Percentiles rank a stretch among this genome's conserved stretches.
Conservation (phyloP, 1,284 basidiomycete species). For the Mycena sp. region DNA sequence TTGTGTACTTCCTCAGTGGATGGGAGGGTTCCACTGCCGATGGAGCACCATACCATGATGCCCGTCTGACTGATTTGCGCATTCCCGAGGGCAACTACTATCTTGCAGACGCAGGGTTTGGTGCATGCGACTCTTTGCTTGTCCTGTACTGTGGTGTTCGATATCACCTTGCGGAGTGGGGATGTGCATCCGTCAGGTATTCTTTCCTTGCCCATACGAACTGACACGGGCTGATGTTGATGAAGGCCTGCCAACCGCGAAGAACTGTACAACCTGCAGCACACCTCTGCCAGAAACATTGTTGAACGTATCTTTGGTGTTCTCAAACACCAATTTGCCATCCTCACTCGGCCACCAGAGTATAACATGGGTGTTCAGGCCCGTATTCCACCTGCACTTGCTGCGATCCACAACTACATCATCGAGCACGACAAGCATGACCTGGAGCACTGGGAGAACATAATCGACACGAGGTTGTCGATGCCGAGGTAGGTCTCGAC, state of each 20-base stretch:
- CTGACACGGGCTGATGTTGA: background rate
- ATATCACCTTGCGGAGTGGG: slow-evolving; percentile 49
- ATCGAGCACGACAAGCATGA: slow-evolving; percentile 24
- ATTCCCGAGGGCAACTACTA: slow-evolving; percentile 46
- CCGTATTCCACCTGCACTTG: slow-evolving; percentile 39
- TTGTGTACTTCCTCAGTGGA: slow-evolving; percentile 8
- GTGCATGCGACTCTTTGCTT: slow-evolving; percentile 42
- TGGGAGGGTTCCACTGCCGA: slow-evolving; percentile 9
- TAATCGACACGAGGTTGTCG: slow-evolving; percentile 12
- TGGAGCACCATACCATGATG: background rate
- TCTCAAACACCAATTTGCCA: slow-evolving; percentile 41
- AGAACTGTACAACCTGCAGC: slow-evolving; percentile 47
- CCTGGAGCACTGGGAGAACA: slow-evolving; percentile 7
- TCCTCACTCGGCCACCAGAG: slow-evolving; percentile 36
- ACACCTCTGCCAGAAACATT: slow-evolving; percentile 47
- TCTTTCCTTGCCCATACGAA: background rate
- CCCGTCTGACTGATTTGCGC: slow-evolving; percentile 37
- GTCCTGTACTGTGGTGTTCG: slow-evolving; percentile 41
- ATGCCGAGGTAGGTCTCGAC: slow-evolving; percentile 27
- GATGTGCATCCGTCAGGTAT: slow-evolving; percentile 34
- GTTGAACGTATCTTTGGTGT: slow-evolving; percentile 52
- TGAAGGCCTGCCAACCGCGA: slow-evolving; percentile 41
- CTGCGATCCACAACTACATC: slow-evolving; percentile 35
- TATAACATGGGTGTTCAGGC: slow-evolving; percentile 41
- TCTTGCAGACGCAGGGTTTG: slow-evolving; percentile 52